Conservation (phyloP, 73 alveolate species). For the Blepharisma japonicum region DNA sequence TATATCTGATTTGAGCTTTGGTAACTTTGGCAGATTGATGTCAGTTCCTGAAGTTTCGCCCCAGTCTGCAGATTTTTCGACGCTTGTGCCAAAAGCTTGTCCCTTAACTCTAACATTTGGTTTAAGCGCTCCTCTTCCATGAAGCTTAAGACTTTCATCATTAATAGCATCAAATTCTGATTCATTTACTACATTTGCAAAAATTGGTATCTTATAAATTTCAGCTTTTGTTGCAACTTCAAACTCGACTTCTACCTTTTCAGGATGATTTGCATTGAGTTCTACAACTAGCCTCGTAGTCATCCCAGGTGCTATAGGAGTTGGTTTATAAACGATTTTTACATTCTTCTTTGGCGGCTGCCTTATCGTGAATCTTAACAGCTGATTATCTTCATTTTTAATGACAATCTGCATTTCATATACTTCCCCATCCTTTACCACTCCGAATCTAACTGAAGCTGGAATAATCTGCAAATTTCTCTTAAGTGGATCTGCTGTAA, state of each 20-base stretch:
- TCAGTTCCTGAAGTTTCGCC: slow-evolving; percentile 31
- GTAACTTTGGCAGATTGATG: slow-evolving; percentile 1
- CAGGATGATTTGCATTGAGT: slow-evolving; percentile 33
- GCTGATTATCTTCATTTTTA: slow-evolving; percentile 65
- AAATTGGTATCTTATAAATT: slow-evolving; percentile 60
- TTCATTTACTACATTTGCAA: slow-evolving; percentile 39
- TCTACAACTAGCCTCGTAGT: slow-evolving; percentile 38
- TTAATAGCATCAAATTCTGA: neutral
- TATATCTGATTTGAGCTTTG: no score
- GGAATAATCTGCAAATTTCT: slow-evolving; percentile 61
- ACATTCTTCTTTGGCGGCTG: slow-evolving; percentile 48
- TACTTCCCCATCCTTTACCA: slow-evolving; percentile 41
- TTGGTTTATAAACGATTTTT: slow-evolving; percentile 39
- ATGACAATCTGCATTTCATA: slow-evolving; percentile 49
- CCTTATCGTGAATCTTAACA: slow-evolving; percentile 48
- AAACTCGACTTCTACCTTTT: slow-evolving; percentile 38
- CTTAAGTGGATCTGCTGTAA: slow-evolving; percentile 80
- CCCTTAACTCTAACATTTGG: slow-evolving; percentile 4
- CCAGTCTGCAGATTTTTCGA: slow-evolving; percentile 18
- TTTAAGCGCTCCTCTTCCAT: slow-evolving; percentile 2
- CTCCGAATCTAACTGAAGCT: slow-evolving; percentile 48
- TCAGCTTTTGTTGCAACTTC: slow-evolving; percentile 61
- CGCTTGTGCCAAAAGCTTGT: neutral
- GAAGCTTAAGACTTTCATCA: slow-evolving; percentile 22
- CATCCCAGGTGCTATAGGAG: slow-evolving; percentile 70